Evolutionary conservation across 2,329 filamentous ascomycete species (phyloP), one percentile per base, ranked within the genome.

Genomic region (Ophiostoma piceae): DNA sequence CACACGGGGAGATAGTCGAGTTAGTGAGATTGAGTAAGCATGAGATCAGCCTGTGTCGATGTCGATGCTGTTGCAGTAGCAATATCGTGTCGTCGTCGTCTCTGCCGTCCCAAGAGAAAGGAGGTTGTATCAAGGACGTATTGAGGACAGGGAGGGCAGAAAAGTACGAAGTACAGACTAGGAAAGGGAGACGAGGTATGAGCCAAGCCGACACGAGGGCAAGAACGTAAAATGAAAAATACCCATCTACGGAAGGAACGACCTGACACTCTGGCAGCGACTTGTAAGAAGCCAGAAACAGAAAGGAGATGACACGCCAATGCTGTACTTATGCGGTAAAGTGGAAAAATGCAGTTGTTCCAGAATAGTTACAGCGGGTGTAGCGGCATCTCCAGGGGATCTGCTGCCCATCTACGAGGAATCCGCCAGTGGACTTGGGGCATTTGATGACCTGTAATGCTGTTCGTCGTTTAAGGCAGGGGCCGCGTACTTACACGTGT

Each of bases 251-350:
- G 29, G 60, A 37, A 64, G 60, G 16, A 35, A 64, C 29, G 60
- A 37, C 16, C 32, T 29, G 60, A 19, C 60, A 35, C n/a, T 8
- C 16, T 29, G 60, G 32, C 60, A 35, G 32, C 35, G 26, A 62
- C 26, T 62, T 16, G 6, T 19, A 22, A 14, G n/a, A 66, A n/a
- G n/a, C 32, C 37, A 67, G 43, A 69, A 69, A 65, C 47, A 62
- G 64, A 67, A 67, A 70, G 68, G 66, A 67, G 68, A 70, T 67
- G 66, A 70, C 68, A 70, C 68, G 66, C 68, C 68, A 64, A 51
- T 47, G 57, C 64, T 67, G 60, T 57, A 8, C 35, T 51, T 65
- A 29, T 41, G 69, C 66, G 37, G 47, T 54, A 70, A 65, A 67
- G 69, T 68, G 66, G 69, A 70, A 65, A 22, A 19, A 60, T 47